Conservation (phyloP, 306 rosid genomes). For the Pterocarpus santalinus region DNA sequence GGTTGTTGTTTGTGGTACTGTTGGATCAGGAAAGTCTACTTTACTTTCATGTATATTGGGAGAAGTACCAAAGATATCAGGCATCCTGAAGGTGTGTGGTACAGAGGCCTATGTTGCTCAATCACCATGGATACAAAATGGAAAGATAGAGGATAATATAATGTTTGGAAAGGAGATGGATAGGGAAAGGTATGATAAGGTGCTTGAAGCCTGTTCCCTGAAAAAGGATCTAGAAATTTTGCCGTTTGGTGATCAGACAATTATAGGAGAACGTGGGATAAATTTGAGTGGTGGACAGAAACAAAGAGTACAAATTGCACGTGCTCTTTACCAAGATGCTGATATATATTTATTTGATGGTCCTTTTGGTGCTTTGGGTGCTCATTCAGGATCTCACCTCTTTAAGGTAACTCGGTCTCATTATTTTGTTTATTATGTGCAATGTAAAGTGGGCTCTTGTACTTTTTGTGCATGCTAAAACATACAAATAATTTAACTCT, state of each 20-base stretch:
- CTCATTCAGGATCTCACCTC: slow-evolving; percentile 95
- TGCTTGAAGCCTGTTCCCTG: slow-evolving; percentile 86
- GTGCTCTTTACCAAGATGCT: slow-evolving; percentile 87
- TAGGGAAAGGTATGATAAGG: slow-evolving; percentile 73
- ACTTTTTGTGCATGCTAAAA: background rate
- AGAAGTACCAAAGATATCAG: slow-evolving; percentile 85
- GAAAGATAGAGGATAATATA: slow-evolving; percentile 83
- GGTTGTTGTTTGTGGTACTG: slow-evolving; percentile 67
- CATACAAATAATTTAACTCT: background rate
- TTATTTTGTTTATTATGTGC: slow-evolving; percentile 29
- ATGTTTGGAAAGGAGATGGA: slow-evolving; percentile 81
- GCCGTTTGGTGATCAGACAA: slow-evolving; percentile 84
- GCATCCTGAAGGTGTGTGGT: slow-evolving; percentile 76
- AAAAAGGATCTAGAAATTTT: slow-evolving; percentile 84
- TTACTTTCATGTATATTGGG: slow-evolving; percentile 83
- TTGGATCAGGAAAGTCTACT: slow-evolving; percentile 84
- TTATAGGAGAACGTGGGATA: slow-evolving; percentile 94
- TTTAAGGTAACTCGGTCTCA: slow-evolving; percentile 62
- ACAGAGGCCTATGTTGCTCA: slow-evolving; percentile 90
- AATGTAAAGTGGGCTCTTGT: background rate
- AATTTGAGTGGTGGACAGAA: slow-evolving; percentile 97
- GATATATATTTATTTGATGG: slow-evolving; percentile 92
- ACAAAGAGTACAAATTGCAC: slow-evolving; percentile 90
- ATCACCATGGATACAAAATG: slow-evolving; percentile 96
- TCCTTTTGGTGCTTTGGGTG: slow-evolving; percentile 95